Conservation (phyloP, 257 asterid species). For the Plantago elongata region DNA sequence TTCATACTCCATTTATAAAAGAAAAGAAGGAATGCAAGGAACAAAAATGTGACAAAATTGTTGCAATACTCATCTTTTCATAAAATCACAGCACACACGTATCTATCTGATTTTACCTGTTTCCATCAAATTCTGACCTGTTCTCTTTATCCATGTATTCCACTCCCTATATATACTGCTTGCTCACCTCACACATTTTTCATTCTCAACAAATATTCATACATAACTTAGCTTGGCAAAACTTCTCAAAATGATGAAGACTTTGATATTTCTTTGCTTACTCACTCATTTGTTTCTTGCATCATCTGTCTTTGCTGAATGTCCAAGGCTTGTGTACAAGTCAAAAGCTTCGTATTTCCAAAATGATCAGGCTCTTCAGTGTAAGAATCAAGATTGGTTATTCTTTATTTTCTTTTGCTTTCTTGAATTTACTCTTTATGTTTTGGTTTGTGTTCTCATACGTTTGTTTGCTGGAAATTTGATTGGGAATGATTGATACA, state of each 20-base stretch:
- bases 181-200: background rate
- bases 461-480: too few relatives aligned
- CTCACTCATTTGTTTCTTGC: slow-evolving; percentile 23
- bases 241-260: background rate
- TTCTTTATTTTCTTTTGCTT: background rate
- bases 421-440: background rate
- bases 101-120: slow-evolving; percentile 1
- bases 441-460: background rate
- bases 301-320: slow-evolving; percentile 43
- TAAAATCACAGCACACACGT: background rate
- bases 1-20: too few relatives aligned
- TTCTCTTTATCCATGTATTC: slow-evolving; percentile 20
- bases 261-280: slow-evolving; percentile 15
- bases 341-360: slow-evolving; percentile 51
- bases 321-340: slow-evolving; percentile 58
- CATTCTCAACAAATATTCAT: background rate
- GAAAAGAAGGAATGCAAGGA: too few relatives aligned
- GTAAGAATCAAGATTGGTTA: slow-evolving; percentile 27
- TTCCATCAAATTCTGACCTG: slow-evolving; percentile 17
- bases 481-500: slow-evolving; percentile 20
- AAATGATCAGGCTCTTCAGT: slow-evolving; percentile 40
- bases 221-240: too few relatives aligned
- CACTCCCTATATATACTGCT: slow-evolving; percentile 2
- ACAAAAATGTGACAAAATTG: too few relatives aligned
- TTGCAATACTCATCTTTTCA: too few relatives aligned